These are phyloP conservation scores for Hordeum marinum DNA, from an alignment of 176 grass and related monocot genomes.

Conservation along the genomic window DNA sequence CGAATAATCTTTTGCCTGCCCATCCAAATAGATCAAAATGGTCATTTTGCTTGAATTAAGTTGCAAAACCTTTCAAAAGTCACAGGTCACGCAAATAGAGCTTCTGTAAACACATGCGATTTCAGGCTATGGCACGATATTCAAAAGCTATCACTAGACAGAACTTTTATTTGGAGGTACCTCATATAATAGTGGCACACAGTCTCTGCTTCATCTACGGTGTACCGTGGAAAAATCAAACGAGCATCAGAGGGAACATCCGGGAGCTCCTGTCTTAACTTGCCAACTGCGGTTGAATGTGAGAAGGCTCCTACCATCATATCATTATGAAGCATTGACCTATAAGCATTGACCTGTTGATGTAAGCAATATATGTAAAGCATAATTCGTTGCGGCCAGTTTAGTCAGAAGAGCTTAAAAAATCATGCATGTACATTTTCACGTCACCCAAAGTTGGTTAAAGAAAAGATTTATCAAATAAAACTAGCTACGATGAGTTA, in stretches of 20 bases:
- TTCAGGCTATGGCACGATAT: neutral
- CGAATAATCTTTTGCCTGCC: constrained; percentile 91
- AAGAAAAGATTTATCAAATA: neutral
- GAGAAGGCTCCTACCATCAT: constrained; percentile 99
- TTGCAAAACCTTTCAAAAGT: neutral
- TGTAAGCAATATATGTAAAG: constrained; percentile 21
- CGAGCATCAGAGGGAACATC: constrained; percentile 72
- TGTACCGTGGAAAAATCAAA: constrained; percentile 79
- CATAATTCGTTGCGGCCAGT: neutral
- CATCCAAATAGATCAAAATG: constrained; percentile 9
- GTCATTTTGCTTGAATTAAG: constrained; percentile 12
- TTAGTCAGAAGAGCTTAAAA: neutral
- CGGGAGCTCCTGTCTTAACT: constrained; percentile 80
- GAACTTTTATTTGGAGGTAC: constrained; percentile 26
- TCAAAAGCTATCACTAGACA: constrained; percentile 1
- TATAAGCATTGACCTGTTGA: constrained; percentile 78
- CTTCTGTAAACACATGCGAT: neutral
- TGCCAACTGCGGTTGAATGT: constrained; percentile 93
- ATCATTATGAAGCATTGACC: constrained; percentile 85
- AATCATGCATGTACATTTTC: neutral
- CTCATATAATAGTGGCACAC: constrained; percentile 97
- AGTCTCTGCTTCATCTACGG: constrained; percentile 72
- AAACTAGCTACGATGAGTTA: neutral
- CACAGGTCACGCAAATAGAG: neutral
- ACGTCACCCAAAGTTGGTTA: neutral